phyloP scores from a whole-genome alignment of 345 rosid species.

The Orychophragmus violaceus region DNA sequence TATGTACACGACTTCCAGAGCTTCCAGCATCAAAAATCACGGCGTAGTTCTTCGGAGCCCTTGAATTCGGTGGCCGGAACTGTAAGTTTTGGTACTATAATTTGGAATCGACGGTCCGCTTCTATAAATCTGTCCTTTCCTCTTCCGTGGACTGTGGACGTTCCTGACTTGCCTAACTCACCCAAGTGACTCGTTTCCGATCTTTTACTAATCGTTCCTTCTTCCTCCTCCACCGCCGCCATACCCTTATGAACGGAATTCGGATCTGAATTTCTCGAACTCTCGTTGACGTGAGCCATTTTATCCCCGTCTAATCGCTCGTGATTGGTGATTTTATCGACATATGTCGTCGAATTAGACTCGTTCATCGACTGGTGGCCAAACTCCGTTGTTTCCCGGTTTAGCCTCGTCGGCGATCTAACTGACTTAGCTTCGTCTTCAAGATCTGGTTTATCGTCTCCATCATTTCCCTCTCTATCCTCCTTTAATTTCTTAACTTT shows the following conservation, averaged over 20 bases:
- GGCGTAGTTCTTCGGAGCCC: slow-evolving; percentile 46
- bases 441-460: slow-evolving; percentile 30
- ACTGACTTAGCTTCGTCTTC: neutral
- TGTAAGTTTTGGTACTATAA: too few relatives aligned
- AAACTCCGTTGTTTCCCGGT: slow-evolving; percentile 33
- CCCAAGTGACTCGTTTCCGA: slow-evolving; percentile 30
- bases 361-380: slow-evolving; percentile 61
- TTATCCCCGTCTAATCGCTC: neutral
- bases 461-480: slow-evolving; percentile 17
- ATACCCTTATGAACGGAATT: slow-evolving; percentile 19
- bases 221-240: neutral
- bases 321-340: slow-evolving; percentile 28
- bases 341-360: slow-evolving; percentile 61
- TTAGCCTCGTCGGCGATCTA: slow-evolving; percentile 9
- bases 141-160: slow-evolving; percentile 48
- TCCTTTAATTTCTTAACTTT: slow-evolving; percentile 33
- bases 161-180: slow-evolving; percentile 44
- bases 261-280: slow-evolving; percentile 30
- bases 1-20: too few relatives aligned
- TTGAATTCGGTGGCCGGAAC: slow-evolving; percentile 33
- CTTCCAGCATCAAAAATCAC: slow-evolving; percentile 94
- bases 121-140: slow-evolving; percentile 20
- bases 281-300: neutral
- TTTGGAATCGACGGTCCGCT: too few relatives aligned
- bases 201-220: slow-evolving; percentile 21